Evolutionary conservation across 176 grass and related monocot species (phyloP), one percentile per base, ranked within the genome.

Genomic region (Raddia guianensis): DNA sequence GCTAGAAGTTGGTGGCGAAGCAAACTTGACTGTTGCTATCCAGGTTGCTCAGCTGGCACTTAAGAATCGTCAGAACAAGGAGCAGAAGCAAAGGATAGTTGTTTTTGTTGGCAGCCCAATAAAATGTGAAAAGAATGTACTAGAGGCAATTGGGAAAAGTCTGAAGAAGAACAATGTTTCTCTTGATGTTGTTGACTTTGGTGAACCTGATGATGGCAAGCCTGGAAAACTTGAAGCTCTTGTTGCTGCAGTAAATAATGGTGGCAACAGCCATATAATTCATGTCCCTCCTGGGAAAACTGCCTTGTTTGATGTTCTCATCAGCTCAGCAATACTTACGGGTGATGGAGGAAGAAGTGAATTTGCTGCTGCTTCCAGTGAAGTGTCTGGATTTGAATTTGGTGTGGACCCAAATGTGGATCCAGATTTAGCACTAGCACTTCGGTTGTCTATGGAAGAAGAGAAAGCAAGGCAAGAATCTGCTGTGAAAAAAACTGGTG

Each of bases 151-250:
- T 21, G 92, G 92, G 14, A 91, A 79, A 74, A 91, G 80, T 34
- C 76, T 94, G 62, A 94, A 91, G 83, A 89, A 91, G 72, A 89
- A 87, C 80, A 94, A 79, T 62, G 83, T 94, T 82, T 55, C 91
- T 57, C 83, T 94, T 69, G 91, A 94, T 80, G 74, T 94, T 73
- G 85, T 94, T 63, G 83, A 91, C 70, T 94, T 91, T 76, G 91
- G 91, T 46, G 91, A 94, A 71, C 88, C 64, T 52, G 91, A 86
- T 11, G 52, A 94, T 18, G 79, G 53, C 47, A 94, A 94, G 63
- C 88, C 85, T n/a, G 88, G 91, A 83, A 94, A 94, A 64, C 63
- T 94, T 21, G 91, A 88, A 40, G 64, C 88, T 15, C 74, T 94
- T 68, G 63, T 94, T 52, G 76, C 76, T 80, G 78, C 79, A 53